A percentile compares a stretch with the other conserved stretches of the same genome.
These are phyloP conservation scores for Massariosphaeria phaeospora DNA, from an alignment of 495 filamentous ascomycete species.

Conservation along the genomic window DNA sequence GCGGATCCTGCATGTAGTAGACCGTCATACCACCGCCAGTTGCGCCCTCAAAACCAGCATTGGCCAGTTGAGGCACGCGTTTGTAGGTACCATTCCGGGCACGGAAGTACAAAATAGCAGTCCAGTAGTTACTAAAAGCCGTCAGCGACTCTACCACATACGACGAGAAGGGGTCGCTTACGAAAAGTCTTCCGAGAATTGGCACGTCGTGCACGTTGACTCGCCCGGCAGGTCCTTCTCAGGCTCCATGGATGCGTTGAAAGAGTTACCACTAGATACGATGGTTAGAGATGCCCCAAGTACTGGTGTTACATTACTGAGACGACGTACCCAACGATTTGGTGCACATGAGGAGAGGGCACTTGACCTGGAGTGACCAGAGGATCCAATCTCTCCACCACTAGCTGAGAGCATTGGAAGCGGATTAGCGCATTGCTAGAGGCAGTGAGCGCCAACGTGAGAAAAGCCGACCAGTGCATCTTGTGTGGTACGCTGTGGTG, in stretches of 20 bases:
- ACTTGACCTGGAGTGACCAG: conserved; percentile 17
- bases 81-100: conserved; percentile 28
- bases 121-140: conserved; percentile 30
- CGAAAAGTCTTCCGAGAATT: conserved; percentile 29
- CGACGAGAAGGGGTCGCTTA: too few relatives aligned
- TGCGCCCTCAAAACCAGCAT: conserved; percentile 14
- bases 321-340: conserved; percentile 42
- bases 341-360: conserved; percentile 43
- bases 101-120: conserved; percentile 27
- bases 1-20: conserved; percentile 30
- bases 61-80: conserved; percentile 21
- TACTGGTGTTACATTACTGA: too few relatives aligned
- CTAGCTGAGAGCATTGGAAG: conserved; percentile 30
- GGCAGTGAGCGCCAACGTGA: conserved; percentile 19
- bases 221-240: conserved; percentile 28
- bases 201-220: conserved; percentile 29
- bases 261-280: too few relatives aligned
- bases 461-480: conserved; percentile 18
- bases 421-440: conserved; percentile 23
- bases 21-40: conserved; percentile 29
- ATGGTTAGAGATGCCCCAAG: too few relatives aligned
- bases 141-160: too few relatives aligned
- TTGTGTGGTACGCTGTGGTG: too few relatives aligned
- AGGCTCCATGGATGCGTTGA: conserved; percentile 26
- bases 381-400: conserved; percentile 24